These are phyloP conservation scores for Mycena maculata DNA, from an alignment of 768 basidiomycete species.

Conservation along the genomic window DNA sequence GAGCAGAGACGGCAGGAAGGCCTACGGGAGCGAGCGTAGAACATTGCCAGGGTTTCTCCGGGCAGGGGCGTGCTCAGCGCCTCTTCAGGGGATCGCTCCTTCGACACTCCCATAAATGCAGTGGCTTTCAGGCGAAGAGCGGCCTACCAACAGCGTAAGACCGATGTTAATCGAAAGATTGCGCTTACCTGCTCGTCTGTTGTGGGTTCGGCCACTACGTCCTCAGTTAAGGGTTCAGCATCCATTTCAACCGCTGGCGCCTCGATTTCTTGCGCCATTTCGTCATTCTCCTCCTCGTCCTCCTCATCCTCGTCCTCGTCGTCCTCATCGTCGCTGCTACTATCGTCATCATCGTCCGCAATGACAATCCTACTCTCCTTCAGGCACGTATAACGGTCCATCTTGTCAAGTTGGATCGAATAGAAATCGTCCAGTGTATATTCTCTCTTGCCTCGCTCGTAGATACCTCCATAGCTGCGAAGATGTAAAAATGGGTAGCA, in stretches of 20 bases:
- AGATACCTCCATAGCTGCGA: slow-evolving; percentile 87
- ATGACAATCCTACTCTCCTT: slow-evolving; percentile 74
- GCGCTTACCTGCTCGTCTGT: slow-evolving; percentile 33
- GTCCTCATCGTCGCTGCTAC: slow-evolving; percentile 71
- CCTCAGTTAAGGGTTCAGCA: slow-evolving; percentile 44
- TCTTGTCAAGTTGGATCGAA: slow-evolving; percentile 82
- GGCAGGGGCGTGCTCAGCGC: slow-evolving; percentile 82
- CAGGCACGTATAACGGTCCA: slow-evolving; percentile 82
- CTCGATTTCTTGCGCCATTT: slow-evolving; percentile 51
- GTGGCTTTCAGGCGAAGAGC: slow-evolving; percentile 51
- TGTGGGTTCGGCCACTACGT: slow-evolving; percentile 38
- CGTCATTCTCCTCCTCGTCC: slow-evolving; percentile 63
- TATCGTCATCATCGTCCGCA: slow-evolving; percentile 69
- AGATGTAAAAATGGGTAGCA: background rate
- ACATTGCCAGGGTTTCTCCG: slow-evolving; percentile 85
- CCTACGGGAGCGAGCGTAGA: slow-evolving; percentile 85
- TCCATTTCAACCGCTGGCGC: slow-evolving; percentile 39
- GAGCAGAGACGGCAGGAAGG: slow-evolving; percentile 14
- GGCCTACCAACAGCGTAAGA: slow-evolving; percentile 37
- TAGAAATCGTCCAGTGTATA: slow-evolving; percentile 93
- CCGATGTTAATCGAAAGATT: background rate
- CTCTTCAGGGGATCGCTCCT: slow-evolving; percentile 77
- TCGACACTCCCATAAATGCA: slow-evolving; percentile 70
- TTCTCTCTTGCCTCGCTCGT: slow-evolving; percentile 83
- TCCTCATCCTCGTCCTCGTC: slow-evolving; percentile 69